A percentile compares a stretch with the other conserved stretches of the same genome.
These are phyloP conservation scores for Zarea fungicola DNA, from an alignment of 2,329 filamentous ascomycete species.

Conservation along the genomic window DNA sequence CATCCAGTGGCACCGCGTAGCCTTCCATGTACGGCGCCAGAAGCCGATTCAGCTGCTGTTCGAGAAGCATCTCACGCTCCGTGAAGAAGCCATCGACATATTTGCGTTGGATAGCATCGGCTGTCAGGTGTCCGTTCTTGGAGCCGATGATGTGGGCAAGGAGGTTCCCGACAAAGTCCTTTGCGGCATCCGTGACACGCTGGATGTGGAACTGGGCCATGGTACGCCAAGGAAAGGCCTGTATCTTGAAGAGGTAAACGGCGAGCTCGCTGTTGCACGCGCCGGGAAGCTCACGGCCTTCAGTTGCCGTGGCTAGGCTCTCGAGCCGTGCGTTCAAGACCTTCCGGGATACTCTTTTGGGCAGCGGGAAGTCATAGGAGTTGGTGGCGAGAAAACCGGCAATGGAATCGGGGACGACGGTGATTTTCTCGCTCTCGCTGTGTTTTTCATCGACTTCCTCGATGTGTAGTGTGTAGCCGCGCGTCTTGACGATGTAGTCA, in stretches of 20 bases:
- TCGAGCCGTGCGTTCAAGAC: not conserved
- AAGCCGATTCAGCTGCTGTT: constrained; percentile 34
- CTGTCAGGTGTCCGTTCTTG: constrained; percentile 11
- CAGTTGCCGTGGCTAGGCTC: constrained; percentile 29
- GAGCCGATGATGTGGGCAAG: constrained; percentile 20
- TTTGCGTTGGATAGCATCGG: constrained; percentile 19
- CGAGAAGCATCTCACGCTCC: constrained; percentile 25
- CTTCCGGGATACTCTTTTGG: not conserved
- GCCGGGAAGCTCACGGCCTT: constrained; percentile 37
- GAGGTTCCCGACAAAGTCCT: constrained; percentile 32
- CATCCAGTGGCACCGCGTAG: constrained; percentile 27
- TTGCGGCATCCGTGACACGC: constrained; percentile 23
- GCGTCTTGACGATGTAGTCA: constrained; percentile 8
- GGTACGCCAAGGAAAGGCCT: constrained; percentile 32
- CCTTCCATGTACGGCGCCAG: constrained; percentile 32
- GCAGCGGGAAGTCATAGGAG: not conserved
- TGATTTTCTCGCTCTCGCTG: too few species aligned
- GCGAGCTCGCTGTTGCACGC: constrained; percentile 31
- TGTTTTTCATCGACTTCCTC: too few species aligned
- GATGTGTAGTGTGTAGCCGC: not conserved
- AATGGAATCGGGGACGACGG: not conserved
- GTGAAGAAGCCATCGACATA: constrained; percentile 28
- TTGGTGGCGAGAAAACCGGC: not conserved
- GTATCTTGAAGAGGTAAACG: constrained; percentile 32
- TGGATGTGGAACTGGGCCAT: constrained; percentile 34